phyloP scores from a whole-genome alignment of 163 green algal genomes.

The Scenedesmus sp. region DNA sequence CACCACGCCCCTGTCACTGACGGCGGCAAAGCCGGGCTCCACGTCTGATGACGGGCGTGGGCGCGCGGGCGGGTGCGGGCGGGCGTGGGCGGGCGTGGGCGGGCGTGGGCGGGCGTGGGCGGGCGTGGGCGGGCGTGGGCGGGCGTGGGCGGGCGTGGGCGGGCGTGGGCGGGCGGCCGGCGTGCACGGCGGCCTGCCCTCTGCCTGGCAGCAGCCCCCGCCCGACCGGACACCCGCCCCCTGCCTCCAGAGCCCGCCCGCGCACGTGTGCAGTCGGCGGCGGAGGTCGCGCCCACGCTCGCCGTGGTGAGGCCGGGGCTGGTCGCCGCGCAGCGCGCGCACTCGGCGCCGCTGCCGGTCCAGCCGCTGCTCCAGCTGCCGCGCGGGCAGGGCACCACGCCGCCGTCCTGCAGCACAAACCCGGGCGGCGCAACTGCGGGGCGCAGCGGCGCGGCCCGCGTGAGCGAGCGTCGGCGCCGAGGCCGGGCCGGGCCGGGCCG shows the following conservation, averaged over 20 bases:
- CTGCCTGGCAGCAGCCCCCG: too few species aligned
- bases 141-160: too few species aligned
- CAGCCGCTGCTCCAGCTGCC: constrained; percentile 1
- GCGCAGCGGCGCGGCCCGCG: background rate
- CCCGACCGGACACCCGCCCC: too few species aligned
- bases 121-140: too few species aligned
- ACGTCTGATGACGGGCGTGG: too few species aligned
- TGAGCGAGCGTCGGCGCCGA: background rate
- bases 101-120: too few species aligned
- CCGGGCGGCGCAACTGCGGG: background rate
- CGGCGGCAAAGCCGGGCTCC: background rate
- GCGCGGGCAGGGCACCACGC: background rate
- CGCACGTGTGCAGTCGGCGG: background rate
- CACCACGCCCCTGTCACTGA: background rate
- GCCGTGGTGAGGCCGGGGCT: background rate
- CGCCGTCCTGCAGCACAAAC: background rate
- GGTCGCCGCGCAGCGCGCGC: background rate
- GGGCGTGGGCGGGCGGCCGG: too few species aligned
- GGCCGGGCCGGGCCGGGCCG: background rate
- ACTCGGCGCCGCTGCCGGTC: background rate
- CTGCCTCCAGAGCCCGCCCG: too few species aligned
- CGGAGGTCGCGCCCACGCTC: background rate
- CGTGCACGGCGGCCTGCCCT: too few species aligned
- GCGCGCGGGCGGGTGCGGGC: too few species aligned
- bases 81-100: too few species aligned